phyloP scores from a whole-genome alignment of 441 rosid genomes.

The Capsella rubella region DNA sequence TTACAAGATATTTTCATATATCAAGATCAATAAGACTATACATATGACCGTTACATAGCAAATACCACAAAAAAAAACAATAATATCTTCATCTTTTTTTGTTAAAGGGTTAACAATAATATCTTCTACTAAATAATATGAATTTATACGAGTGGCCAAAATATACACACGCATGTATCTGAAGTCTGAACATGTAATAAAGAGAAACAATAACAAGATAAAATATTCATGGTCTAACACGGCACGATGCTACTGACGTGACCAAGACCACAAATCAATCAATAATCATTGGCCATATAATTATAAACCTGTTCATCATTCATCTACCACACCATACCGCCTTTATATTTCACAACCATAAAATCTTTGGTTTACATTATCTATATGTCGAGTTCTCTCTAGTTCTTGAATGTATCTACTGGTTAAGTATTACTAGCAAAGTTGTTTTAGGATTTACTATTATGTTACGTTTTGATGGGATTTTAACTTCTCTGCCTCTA shows the following conservation, averaged over 20 bases:
- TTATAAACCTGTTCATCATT: neutral
- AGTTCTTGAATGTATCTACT: neutral
- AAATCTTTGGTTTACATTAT: too few relatives aligned
- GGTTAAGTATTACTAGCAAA: neutral
- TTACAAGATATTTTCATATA: too few relatives aligned
- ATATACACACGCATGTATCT: too few relatives aligned
- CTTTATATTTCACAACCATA: too few relatives aligned
- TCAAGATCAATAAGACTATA: too few relatives aligned
- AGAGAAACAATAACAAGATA: too few relatives aligned
- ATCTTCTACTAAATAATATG: too few relatives aligned
- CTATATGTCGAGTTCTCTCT: too few relatives aligned
- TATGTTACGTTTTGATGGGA: neutral
- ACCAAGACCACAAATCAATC: neutral
- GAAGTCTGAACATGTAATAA: neutral
- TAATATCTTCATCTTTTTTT: neutral
- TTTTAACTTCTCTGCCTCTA: neutral
- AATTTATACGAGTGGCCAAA: too few relatives aligned
- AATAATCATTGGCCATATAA: neutral
- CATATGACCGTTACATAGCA: conserved; percentile 1
- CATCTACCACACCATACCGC: too few relatives aligned
- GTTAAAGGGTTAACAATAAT: neutral
- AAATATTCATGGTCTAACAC: neutral
- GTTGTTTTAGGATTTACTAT: neutral
- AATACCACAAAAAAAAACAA: neutral
- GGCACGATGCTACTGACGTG: conserved; percentile 19